Base-by-base conservation (phyloP, 2,329 filamentous ascomycete species). In the Fusarium clavum region DNA sequence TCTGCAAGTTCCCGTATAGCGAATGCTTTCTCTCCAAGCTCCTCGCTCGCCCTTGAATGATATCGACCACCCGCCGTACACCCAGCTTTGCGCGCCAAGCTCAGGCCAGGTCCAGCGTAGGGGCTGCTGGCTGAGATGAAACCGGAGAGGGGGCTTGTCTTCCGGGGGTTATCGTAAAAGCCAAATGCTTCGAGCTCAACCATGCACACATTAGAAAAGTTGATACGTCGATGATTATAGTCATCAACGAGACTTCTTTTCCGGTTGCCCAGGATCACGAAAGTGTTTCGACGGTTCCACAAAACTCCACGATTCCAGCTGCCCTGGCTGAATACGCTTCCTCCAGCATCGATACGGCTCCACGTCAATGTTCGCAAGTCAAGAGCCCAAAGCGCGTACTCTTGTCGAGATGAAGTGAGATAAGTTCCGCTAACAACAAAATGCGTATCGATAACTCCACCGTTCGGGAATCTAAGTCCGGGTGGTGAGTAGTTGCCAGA, bases 381-480 rank as follows among this genome's bases (percentile, higher is more conserved):
- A 49, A 99, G 83, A 4, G 96, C 95, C 96, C 96, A 99, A 2
- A 99, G 85, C 0, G 96, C 95, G 80, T 98, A 99, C 79, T 99
- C 96, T 78, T 98, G 95, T 81, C 98, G 98, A 3, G 95, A 98
- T 2, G 95, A 98, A 0, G 96, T 99, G 61, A 99, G 86, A 78
- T 98, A 98, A 1, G 96, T 99, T 29, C 96, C 96, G 77, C 94
- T 98, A 24, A 99, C 95, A 45, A 99, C 94, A 76, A 99, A 98
- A 78, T 98, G 93, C 8, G 94, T 95, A 79, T 97, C 95, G 71
- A 98, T 95, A 49, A 99, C 90, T 44, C 94, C 96, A 30, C 96
- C 96, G 70, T 98, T 99, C 2, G 96, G 96, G 76, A 99, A 99
- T 12, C 96, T 90, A 47, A 99, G 85, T 2, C 96, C 96, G 1